phyloP scores from a whole-genome alignment of 2,329 filamentous ascomycete genomes.

The Aspergillus pseudoglaucus region DNA sequence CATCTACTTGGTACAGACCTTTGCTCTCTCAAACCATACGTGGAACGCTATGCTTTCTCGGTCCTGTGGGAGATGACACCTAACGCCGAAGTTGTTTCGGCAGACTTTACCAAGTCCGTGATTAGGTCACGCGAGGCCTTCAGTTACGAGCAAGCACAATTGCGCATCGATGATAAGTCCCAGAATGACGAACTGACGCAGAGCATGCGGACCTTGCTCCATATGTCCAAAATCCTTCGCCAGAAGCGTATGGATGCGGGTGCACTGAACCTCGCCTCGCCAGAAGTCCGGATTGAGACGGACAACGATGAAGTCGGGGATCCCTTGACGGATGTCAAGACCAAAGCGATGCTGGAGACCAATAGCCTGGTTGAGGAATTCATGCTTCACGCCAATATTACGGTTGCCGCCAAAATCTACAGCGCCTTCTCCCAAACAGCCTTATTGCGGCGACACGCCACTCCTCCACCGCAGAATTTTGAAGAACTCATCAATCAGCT shows the following conservation, averaged over 20 bases:
- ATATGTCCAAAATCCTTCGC: slow-evolving; percentile 84
- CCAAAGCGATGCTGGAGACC: slow-evolving; percentile 86
- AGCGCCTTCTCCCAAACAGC: slow-evolving; percentile 91
- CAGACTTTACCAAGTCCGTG: slow-evolving; percentile 94
- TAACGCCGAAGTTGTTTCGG: slow-evolving; percentile 74
- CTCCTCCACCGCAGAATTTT: slow-evolving; percentile 93
- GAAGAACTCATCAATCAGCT: slow-evolving; percentile 89
- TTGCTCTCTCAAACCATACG: slow-evolving; percentile 93
- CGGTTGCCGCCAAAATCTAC: slow-evolving; percentile 84
- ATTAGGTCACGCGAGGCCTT: slow-evolving; percentile 96
- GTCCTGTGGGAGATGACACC: slow-evolving; percentile 82
- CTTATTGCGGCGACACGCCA: slow-evolving; percentile 81
- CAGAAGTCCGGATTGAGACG: slow-evolving; percentile 91
- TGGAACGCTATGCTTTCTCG: slow-evolving; percentile 88
- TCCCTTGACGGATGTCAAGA: slow-evolving; percentile 83
- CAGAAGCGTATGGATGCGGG: slow-evolving; percentile 96
- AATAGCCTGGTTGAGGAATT: slow-evolving; percentile 98
- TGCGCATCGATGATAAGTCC: slow-evolving; percentile 82
- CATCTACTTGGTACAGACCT: slow-evolving; percentile 92
- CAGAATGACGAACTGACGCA: slow-evolving; percentile 84
- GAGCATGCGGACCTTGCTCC: slow-evolving; percentile 79
- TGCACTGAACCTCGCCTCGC: slow-evolving; percentile 91
- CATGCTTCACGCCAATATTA: slow-evolving; percentile 97
- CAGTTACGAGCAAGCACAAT: slow-evolving; percentile 92
- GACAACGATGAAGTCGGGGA: slow-evolving; percentile 95